These are phyloP conservation scores for Aspergillus quadricinctus DNA, from an alignment of 2,329 filamentous ascomycete genomes.

Conservation along the genomic window DNA sequence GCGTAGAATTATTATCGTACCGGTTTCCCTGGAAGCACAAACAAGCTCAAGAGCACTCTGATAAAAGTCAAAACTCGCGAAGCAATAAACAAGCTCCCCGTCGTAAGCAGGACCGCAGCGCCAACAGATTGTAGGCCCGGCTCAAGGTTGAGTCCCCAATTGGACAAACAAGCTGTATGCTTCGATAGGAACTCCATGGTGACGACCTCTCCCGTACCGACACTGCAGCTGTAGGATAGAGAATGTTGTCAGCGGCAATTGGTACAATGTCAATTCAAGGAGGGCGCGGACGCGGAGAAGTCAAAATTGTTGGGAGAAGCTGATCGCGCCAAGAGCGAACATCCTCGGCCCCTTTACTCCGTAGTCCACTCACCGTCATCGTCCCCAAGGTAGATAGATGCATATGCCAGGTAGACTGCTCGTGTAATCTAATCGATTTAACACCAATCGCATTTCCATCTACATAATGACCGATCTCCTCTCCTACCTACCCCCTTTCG, in stretches of 20 bases:
- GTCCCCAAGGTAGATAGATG: background rate
- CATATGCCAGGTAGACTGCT: background rate
- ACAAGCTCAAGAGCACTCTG: conserved; percentile 61
- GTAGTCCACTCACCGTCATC: background rate
- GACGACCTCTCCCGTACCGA: background rate
- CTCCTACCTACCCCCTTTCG: conserved; percentile 34
- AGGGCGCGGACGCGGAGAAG: background rate
- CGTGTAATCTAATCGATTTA: background rate
- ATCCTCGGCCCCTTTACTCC: conserved; percentile 3
- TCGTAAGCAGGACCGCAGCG: conserved; percentile 34
- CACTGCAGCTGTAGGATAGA: background rate
- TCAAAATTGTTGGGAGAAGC: conserved; percentile 1
- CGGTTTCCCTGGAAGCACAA: conserved; percentile 56
- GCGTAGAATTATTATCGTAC: conserved; percentile 27
- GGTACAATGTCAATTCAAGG: background rate
- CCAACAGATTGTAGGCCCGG: conserved; percentile 35
- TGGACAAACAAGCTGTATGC: conserved; percentile 27
- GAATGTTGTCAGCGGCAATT: background rate
- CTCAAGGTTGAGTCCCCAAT: conserved; percentile 30
- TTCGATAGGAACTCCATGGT: conserved; percentile 33
- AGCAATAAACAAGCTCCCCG: conserved; percentile 58
- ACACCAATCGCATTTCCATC: background rate
- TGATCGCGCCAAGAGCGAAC: conserved; percentile 6
- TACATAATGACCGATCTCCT: conserved; percentile 24
- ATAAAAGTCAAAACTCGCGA: conserved; percentile 56